Percentiles rank a stretch among this genome's conserved stretches.
phyloP scores from a whole-genome alignment of 805 yeast genomes.

The Nakazawaea wyomingensis region DNA sequence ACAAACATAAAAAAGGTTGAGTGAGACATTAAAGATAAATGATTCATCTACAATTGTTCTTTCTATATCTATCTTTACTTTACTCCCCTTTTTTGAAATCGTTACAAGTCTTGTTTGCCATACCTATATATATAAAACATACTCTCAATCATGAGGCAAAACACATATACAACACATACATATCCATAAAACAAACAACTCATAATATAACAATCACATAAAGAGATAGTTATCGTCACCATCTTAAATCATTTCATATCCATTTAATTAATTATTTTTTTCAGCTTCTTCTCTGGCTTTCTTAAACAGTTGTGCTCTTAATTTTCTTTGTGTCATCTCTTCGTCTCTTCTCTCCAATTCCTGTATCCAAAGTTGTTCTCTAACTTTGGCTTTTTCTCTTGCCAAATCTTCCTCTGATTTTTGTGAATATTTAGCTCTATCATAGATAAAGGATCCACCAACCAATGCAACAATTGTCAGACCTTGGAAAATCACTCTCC shows the following conservation, averaged over 20 bases:
- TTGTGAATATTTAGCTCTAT: slow-evolving; percentile 40
- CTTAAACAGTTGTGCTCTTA: slow-evolving; percentile 61
- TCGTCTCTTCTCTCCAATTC: slow-evolving; percentile 84
- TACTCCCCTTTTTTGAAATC: no score
- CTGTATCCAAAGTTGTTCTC: slow-evolving; percentile 86
- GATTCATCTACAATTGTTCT: no score
- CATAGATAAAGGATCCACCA: slow-evolving; percentile 70
- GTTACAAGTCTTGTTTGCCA: no score
- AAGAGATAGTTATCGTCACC: no score
- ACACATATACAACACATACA: no score
- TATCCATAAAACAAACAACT: background rate
- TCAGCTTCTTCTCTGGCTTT: slow-evolving; percentile 33
- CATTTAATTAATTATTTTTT: slow-evolving; percentile 5
- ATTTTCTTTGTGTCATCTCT: slow-evolving; percentile 61
- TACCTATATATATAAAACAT: no score
- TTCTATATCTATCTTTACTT: no score
- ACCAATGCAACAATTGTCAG: slow-evolving; percentile 78
- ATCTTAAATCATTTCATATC: no score
- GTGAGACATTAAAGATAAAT: no score
- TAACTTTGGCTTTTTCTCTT: slow-evolving; percentile 72
- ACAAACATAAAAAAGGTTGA: no score
- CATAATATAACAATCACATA: background rate
- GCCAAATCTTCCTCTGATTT: slow-evolving; percentile 59
- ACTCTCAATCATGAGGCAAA: no score
- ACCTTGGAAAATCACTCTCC: slow-evolving; percentile 85